Conservation (phyloP, 768 basidiomycete species). For the Dendrothele bispora region DNA sequence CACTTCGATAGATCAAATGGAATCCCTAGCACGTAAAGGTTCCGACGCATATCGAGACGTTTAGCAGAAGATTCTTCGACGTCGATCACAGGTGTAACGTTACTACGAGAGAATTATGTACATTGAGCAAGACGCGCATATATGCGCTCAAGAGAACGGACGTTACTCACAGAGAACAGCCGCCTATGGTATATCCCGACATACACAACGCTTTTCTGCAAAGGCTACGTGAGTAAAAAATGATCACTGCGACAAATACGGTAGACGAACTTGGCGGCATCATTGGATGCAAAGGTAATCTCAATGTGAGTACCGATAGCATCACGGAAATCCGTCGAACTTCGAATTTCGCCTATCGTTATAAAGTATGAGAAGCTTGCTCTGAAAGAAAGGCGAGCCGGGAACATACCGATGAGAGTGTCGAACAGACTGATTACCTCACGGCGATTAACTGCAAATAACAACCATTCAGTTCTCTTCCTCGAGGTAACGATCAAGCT, state of each 20-base stretch:
- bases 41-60: slow-evolving; percentile 59
- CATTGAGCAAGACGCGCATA: slow-evolving; percentile 15
- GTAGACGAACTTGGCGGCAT: slow-evolving; percentile 53
- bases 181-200: slow-evolving; percentile 59
- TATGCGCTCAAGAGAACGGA: slow-evolving; percentile 12
- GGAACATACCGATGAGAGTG: slow-evolving; percentile 49
- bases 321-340: slow-evolving; percentile 41
- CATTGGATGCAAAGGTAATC: slow-evolving; percentile 52
- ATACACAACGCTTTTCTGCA: slow-evolving; percentile 66
- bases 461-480: background rate
- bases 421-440: slow-evolving; percentile 60
- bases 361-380: background rate
- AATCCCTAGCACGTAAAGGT: slow-evolving; percentile 82
- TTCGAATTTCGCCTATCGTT: slow-evolving; percentile 49
- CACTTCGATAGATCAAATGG: slow-evolving; percentile 83
- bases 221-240: slow-evolving; percentile 6
- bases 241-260: background rate
- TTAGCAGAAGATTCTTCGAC: slow-evolving; percentile 16
- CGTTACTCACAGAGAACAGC: slow-evolving; percentile 53
- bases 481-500: background rate
- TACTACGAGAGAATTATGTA: slow-evolving; percentile 24
- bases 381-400: background rate
- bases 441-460: slow-evolving; percentile 31
- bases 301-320: slow-evolving; percentile 41
- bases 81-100: slow-evolving; percentile 34